These are phyloP conservation scores for Diutina rugosa DNA, from an alignment of 1,139 yeast genomes.

Conservation along the genomic window DNA sequence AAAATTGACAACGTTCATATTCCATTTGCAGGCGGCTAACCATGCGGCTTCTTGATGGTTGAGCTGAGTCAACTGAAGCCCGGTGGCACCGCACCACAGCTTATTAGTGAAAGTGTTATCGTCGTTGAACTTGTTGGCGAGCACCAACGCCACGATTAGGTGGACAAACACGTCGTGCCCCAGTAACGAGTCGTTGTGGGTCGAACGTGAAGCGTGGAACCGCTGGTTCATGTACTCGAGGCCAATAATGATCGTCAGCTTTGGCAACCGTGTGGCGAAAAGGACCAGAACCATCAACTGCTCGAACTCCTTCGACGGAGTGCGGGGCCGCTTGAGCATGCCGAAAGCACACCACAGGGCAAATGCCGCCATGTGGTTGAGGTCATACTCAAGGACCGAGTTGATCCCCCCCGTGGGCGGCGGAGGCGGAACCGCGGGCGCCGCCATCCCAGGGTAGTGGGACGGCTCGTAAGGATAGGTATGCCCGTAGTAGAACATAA, in stretches of 20 bases:
- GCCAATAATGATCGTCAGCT: constrained; percentile 66
- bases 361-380: constrained; percentile 66
- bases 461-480: background rate
- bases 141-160: constrained; percentile 57
- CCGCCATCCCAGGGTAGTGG: background rate
- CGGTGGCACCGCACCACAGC: constrained; percentile 94
- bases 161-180: constrained; percentile 44
- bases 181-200: constrained; percentile 8
- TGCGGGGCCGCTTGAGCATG: constrained; percentile 35
- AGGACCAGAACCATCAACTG: constrained; percentile 55
- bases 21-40: constrained; percentile 43
- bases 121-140: constrained; percentile 91
- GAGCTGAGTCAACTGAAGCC: constrained; percentile 46
- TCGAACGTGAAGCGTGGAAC: constrained; percentile 10
- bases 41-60: constrained; percentile 64
- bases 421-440: background rate
- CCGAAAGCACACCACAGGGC: constrained; percentile 56
- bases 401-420: constrained; percentile 19
- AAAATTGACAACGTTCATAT: constrained; percentile 31
- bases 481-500: constrained; percentile 2
- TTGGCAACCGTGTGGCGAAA: constrained; percentile 76
- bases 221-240: constrained; percentile 58
- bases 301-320: constrained; percentile 44
- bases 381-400: constrained; percentile 65
- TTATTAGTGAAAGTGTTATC: constrained; percentile 92